phyloP scores from a whole-genome alignment of 371 early-diverging fungal genomes.

The Actinomortierella ambigua region DNA sequence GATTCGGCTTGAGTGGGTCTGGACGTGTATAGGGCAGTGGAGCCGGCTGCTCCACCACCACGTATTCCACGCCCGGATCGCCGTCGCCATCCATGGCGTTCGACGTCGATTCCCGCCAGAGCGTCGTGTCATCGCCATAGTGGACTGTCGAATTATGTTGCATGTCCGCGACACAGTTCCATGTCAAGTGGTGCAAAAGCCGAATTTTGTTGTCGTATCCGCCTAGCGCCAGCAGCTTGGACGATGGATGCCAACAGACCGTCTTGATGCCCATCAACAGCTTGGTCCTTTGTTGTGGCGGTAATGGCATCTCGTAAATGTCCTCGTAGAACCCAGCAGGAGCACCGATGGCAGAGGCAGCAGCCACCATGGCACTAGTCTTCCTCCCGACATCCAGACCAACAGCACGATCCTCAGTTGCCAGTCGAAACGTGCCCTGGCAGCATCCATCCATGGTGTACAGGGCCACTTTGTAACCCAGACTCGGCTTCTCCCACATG shows the following conservation, averaged over 20 bases:
- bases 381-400: constrained; percentile 7
- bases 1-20: constrained; percentile 39
- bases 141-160: constrained; percentile 24
- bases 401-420: not conserved
- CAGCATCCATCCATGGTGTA: constrained; percentile 41
- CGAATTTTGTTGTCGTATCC: constrained; percentile 43
- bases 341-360: no score
- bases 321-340: no score
- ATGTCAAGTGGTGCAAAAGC: constrained; percentile 26
- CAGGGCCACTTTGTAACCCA: constrained; percentile 29
- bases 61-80: constrained; percentile 36
- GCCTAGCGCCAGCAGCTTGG: constrained; percentile 36
- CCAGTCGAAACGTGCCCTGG: constrained; percentile 10
- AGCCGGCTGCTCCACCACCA: constrained; percentile 33
- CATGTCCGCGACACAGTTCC: constrained; percentile 33
- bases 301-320: not conserved
- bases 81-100: constrained; percentile 15
- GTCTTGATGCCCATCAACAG: constrained; percentile 40
- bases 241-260: constrained; percentile 41
- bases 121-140: constrained; percentile 25
- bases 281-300: constrained; percentile 17
- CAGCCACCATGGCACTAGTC: no score
- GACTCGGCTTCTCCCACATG: constrained; percentile 40
- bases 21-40: constrained; percentile 27
- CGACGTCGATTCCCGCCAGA: constrained; percentile 45